Percentiles rank a stretch among this genome's conserved stretches.
Evolutionary conservation across 169 alveolate species (phyloP).

Genomic region (Eimeria brunetti): DNA sequence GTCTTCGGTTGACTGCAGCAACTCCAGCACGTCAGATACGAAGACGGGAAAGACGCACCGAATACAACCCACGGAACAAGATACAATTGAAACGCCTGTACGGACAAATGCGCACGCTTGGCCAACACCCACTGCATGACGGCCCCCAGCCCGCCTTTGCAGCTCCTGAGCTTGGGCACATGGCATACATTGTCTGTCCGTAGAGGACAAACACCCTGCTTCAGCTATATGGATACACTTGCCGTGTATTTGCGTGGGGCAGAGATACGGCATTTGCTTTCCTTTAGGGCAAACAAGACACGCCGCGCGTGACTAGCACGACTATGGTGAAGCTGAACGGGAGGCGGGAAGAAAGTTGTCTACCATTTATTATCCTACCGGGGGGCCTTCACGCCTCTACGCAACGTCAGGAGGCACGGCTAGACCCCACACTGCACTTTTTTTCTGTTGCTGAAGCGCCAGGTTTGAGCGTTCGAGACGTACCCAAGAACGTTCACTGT

Average conservation of each 20-base stretch:
- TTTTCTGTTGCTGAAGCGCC: neutral
- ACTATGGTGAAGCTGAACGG: neutral
- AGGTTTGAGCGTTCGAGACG: neutral
- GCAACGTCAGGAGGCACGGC: conserved; percentile 75
- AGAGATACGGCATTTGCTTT: neutral
- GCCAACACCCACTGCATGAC: neutral
- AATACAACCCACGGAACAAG: neutral
- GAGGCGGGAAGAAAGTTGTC: neutral
- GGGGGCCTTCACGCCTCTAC: conserved; percentile 57
- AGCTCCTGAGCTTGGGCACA: neutral
- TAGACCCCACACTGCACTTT: conserved; percentile 22
- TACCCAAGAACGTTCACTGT: neutral
- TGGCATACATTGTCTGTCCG: neutral
- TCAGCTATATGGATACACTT: neutral
- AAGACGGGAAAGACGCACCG: neutral
- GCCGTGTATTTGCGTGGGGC: neutral
- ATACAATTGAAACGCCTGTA: neutral
- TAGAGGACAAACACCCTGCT: neutral
- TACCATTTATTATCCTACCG: neutral
- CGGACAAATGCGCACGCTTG: neutral
- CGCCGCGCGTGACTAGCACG: neutral
- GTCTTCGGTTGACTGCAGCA: neutral
- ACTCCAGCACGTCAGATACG: neutral
- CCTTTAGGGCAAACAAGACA: conserved; percentile 26
- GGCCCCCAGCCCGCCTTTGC: neutral